Percentiles rank a stretch among this genome's conserved stretches.
These are phyloP conservation scores for Dryas alaskensis DNA, from an alignment of 306 rosid species.

Conservation along the genomic window DNA sequence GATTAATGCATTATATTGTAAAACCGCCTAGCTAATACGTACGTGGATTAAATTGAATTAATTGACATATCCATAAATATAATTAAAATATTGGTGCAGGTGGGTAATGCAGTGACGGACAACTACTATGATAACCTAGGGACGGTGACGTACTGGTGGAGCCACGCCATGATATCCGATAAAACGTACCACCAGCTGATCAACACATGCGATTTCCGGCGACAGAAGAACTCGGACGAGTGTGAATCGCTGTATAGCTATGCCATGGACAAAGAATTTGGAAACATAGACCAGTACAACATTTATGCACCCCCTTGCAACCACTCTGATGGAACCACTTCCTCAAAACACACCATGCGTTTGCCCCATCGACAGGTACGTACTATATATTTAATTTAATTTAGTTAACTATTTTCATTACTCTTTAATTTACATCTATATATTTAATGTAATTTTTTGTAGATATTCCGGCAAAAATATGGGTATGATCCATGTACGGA, in stretches of 20 bases:
- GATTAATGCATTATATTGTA: too few species aligned
- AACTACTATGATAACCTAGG: slow-evolving; percentile 88
- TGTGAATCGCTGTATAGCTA: slow-evolving; percentile 79
- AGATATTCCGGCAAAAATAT: slow-evolving; percentile 50
- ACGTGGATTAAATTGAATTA: background rate
- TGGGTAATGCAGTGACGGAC: slow-evolving; percentile 96
- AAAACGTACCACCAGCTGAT: slow-evolving; percentile 73
- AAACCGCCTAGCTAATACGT: too few species aligned
- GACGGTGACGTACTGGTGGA: slow-evolving; percentile 98
- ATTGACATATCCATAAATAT: background rate
- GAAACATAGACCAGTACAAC: slow-evolving; percentile 94
- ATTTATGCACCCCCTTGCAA: slow-evolving; percentile 92
- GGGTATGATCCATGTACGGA: slow-evolving; percentile 98
- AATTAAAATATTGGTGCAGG: slow-evolving; percentile 37
- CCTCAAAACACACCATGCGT: slow-evolving; percentile 44
- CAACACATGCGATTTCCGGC: slow-evolving; percentile 69
- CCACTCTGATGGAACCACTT: slow-evolving; percentile 63
- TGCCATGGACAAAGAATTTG: slow-evolving; percentile 94
- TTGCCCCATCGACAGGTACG: slow-evolving; percentile 69
- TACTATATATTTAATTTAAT: background rate
- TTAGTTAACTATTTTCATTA: background rate
- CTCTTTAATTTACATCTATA: background rate
- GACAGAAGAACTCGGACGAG: slow-evolving; percentile 75
- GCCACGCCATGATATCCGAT: slow-evolving; percentile 98
- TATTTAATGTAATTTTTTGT: background rate